Evolutionary conservation across 1,284 basidiomycete genomes (phyloP), one percentile per base, ranked within the genome.

Genomic region (Ustilago lituana): DNA sequence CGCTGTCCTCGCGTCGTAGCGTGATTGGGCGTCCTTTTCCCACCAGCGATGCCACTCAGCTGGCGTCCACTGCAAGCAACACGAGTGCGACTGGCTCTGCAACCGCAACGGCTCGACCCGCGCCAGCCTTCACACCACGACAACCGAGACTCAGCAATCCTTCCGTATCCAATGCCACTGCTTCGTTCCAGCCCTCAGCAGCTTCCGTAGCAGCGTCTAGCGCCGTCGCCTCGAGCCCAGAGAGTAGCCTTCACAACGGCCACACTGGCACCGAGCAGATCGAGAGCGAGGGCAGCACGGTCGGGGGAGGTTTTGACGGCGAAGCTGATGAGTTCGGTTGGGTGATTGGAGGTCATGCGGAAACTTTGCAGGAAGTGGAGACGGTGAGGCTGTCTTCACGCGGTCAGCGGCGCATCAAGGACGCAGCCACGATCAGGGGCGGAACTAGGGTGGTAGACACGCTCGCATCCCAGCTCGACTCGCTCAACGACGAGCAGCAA

Each of bases 141-240:
- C 52, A 59, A 7, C 68, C 72, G 2, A 49, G 61, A 39, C 51
- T 74, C 15, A 71, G 67, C 67, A 72, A 72, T 35, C 72, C 72
- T 2, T 67, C 62, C 4, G 68, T 72, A 12, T 72, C 72, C 27
- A 72, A 66, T 27, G 69, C 69, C 22, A 72, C 69, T 8, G 69
- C 69, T 0, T 59, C 56, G 0, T 62, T 49, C 19, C 55, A 63
- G 24, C 61, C 67, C 0, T 24, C 41, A 19, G 40, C 54, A 2
- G 39, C 37, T n/a, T 51, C 65, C 12, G n/a, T n/a, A n/a, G 46
- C 53, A 14, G 46, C 65, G 2, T 50, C 54, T 0, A 62, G 59
- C 32, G 55, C 40, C 5, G 43, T 54, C 2, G 52, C 55, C 10
- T 56, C 52, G 31, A 69, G 60, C 36, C 60, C 66, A 5, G 64